Conservation (phyloP, 148 eudicot species). For the Rhododendron henanense region DNA sequence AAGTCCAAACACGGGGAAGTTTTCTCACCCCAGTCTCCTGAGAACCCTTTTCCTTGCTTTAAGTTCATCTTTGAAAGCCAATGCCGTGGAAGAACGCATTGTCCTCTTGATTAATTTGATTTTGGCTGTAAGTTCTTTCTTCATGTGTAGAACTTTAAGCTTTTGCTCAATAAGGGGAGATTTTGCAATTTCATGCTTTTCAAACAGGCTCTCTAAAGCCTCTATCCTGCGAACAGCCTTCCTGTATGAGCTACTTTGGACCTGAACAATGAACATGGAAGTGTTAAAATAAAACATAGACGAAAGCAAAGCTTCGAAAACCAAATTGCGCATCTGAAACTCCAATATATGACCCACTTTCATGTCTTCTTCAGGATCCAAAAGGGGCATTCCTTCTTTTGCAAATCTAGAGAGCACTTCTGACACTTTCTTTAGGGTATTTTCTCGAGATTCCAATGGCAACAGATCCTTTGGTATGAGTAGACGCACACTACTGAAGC, state of each 20-base stretch:
- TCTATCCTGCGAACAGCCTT: slow-evolving; percentile 85
- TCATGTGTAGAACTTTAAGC: slow-evolving; percentile 61
- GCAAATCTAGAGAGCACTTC: slow-evolving; percentile 80
- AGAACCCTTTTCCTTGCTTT: slow-evolving; percentile 92
- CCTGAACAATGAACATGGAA: slow-evolving; percentile 37
- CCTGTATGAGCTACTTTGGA: slow-evolving; percentile 72
- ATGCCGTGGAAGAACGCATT: slow-evolving; percentile 60
- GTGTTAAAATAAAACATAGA: slow-evolving; percentile 1
- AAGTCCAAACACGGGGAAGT: neutral
- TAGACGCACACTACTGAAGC: slow-evolving; percentile 66
- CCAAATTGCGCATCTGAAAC: neutral
- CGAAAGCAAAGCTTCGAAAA: neutral
- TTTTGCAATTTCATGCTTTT: slow-evolving; percentile 81
- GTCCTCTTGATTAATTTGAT: slow-evolving; percentile 70
- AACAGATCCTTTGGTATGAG: slow-evolving; percentile 83
- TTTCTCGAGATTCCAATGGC: slow-evolving; percentile 77
- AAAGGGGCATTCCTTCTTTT: slow-evolving; percentile 76
- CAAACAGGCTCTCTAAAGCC: slow-evolving; percentile 77
- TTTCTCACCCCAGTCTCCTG: slow-evolving; percentile 76
- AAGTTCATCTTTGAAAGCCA: slow-evolving; percentile 95
- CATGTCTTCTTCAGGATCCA: slow-evolving; percentile 98
- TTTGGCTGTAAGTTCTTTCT: slow-evolving; percentile 68
- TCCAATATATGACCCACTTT: slow-evolving; percentile 39
- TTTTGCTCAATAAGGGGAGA: slow-evolving; percentile 83
- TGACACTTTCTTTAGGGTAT: slow-evolving; percentile 82